phyloP scores from a whole-genome alignment of 495 filamentous ascomycete genomes.

The Penicillium crystallinum region DNA sequence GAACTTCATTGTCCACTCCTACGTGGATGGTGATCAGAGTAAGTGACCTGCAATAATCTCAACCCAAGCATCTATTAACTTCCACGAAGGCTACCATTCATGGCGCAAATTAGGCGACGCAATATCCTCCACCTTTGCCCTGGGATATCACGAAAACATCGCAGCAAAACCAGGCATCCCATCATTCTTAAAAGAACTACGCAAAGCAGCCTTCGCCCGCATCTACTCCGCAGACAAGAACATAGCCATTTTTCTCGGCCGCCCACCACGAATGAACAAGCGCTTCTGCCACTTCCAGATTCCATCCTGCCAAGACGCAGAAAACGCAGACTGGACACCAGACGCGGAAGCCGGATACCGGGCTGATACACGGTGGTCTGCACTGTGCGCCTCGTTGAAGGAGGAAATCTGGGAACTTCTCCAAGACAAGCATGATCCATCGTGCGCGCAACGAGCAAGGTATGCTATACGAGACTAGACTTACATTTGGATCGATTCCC shows the following conservation, averaged over 20 bases:
- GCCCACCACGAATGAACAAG: constrained; percentile 38
- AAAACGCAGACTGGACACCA: constrained; percentile 12
- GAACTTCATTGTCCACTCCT: constrained; percentile 42
- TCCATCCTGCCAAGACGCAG: constrained; percentile 14
- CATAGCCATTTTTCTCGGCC: constrained; percentile 40
- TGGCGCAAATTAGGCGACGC: constrained; percentile 42
- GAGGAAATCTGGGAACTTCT: constrained; percentile 37
- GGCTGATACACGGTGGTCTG: constrained; percentile 38
- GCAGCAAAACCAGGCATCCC: constrained; percentile 26
- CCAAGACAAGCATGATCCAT: constrained; percentile 26
- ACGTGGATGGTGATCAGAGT: constrained; percentile 45
- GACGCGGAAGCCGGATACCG: constrained; percentile 24
- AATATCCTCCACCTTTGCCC: constrained; percentile 38
- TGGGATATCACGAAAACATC: constrained; percentile 41
- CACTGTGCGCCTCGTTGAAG: constrained; percentile 35
- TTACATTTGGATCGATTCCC: neutral
- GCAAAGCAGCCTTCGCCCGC: constrained; percentile 35
- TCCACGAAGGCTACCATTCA: constrained; percentile 33
- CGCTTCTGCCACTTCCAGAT: constrained; percentile 39
- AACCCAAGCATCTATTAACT: neutral
- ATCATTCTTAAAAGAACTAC: constrained; percentile 31
- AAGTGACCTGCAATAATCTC: neutral
- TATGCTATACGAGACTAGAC: neutral
- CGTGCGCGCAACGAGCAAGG: constrained; percentile 18
- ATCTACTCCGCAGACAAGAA: constrained; percentile 45